Evolutionary conservation across 1,139 yeast species (phyloP), one percentile per base, ranked within the genome.

Genomic region (Meyerozyma smithsonii): DNA sequence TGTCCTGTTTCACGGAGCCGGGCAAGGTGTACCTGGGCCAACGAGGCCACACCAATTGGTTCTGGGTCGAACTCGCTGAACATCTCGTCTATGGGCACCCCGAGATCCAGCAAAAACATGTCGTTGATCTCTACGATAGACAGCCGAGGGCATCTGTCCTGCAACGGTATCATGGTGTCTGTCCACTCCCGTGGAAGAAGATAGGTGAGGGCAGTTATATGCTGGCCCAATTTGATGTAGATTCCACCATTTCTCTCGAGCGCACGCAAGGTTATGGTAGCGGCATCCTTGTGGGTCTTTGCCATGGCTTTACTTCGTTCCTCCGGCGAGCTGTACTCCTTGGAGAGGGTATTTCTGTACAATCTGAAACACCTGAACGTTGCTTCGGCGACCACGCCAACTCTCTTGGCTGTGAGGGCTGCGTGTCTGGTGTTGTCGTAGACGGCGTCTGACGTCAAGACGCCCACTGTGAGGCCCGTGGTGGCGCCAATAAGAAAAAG

Each of bases 161-260:
- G 97, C 39, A 94, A 65, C 1, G 97, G 96, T 30, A 83, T 73
- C 97, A 92, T 92, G 0, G 97, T 84, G 15, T 79, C 78, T 0
- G 97, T 90, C 99, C 99, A 92, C 62, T 94, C 97, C 10, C 66
- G 72, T 0, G 99, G 98, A 43, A 92, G 68, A 26, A 92, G 66
- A 61, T 92, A 94, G 0, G 97, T 87, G 73, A 92, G 73, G 0
- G 97, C 97, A 25, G 92, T 78, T 15, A 92, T 70, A 59, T 92
- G 98, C 58, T 92, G 98, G 6, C 99, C 98, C 36, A 92, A 67
- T 58, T 94, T 94, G 59, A 92, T 92, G 60, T 84, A 92, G 6
- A 92, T 76, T 3, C 98, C 98, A 12, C 96, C 97, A 55, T 92
- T 92, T 26, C 69, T 72, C 52, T 88, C 92, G 30, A 92, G 66